These are phyloP conservation scores for Tagetes erecta DNA, from an alignment of 129 eudicot genomes.

Conservation along the genomic window DNA sequence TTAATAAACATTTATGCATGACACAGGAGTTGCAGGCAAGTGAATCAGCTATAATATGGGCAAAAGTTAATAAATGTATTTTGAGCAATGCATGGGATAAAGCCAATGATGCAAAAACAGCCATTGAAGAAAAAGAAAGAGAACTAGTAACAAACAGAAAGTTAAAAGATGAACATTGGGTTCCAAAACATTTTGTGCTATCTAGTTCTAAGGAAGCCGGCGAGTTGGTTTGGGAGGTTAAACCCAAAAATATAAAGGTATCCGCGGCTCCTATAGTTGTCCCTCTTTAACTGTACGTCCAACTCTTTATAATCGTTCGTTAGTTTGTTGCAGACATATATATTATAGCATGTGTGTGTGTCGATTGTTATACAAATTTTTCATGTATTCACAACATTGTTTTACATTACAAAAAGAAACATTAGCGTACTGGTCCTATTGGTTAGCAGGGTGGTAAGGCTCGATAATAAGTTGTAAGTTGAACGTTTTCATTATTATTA, in stretches of 20 bases:
- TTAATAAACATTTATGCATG: constrained; percentile 3
- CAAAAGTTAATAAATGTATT: constrained; percentile 64
- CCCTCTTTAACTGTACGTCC: constrained; percentile 33
- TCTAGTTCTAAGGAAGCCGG: constrained; percentile 44
- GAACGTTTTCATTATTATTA: too few species aligned
- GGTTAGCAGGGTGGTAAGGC: too few species aligned
- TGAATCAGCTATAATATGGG: constrained; percentile 86
- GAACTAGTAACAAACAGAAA: constrained; percentile 43
- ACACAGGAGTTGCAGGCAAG: constrained; percentile 50
- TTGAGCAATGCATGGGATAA: constrained; percentile 66
- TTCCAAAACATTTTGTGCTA: constrained; percentile 64
- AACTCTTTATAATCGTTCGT: neutral
- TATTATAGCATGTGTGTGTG: neutral
- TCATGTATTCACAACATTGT: neutral
- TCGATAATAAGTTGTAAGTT: too few species aligned
- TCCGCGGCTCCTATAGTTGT: constrained; percentile 68
- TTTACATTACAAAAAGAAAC: neutral
- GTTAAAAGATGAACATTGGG: constrained; percentile 50
- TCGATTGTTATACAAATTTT: neutral
- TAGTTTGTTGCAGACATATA: neutral
- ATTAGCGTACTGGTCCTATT: too few species aligned
- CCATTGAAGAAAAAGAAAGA: constrained; percentile 65
- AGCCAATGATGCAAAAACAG: constrained; percentile 69
- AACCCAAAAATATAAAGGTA: constrained; percentile 52
- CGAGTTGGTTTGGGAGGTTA: constrained; percentile 59